Evolutionary conservation across 2,329 filamentous ascomycete species (phyloP), one percentile per base, ranked within the genome.

Genomic region (Colletotrichum cereale): DNA sequence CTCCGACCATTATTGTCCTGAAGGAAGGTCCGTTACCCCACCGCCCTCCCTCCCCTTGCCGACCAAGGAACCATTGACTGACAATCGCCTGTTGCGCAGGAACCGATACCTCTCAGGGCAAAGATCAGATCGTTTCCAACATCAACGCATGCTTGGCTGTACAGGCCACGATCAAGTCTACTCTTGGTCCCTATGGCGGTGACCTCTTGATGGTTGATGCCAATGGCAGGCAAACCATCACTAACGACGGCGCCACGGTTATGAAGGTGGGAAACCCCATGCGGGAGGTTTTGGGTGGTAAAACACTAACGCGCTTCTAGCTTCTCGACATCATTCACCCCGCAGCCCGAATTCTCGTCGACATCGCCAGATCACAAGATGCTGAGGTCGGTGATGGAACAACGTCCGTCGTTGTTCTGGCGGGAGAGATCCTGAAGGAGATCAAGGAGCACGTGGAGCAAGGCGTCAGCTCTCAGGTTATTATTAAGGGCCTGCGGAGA

Each of bases 311-410:
- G 29, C 40, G 21, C 52, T 53, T 44, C 6, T 78, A 96, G 94
- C 93, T 99, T 66, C 93, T 99, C 81, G 96, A 99, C 82, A 98
- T 99, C 79, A 94, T 99, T 74, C 96, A 99, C 86, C 96, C 96
- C 76, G 96, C 96, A 76, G 96, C 96, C 78, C 92, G 95, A 82
- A 96, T 99, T 82, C 93, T 99, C 79, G 97, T 96, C 82, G 96
- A 99, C 82, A 99, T 99, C 80, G 96, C 96, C 75, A 92, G 96
- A 84, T 98, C 96, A 80, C 96, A 99, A 92, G 96, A 99, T 83
- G 96, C 96, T 76, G 96, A 99, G 87, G 96, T 99, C 70, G 96
- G 96, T 78, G 96, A 99, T 81, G 96, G 96, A 78, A 99, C 96
- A 68, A 99, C 96, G 31, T 98, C 95, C 3, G 96, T 99, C 29